Evolutionary conservation across 805 yeast genomes (phyloP), one percentile per base, ranked within the genome.

Genomic region (Lipomyces starkeyi): DNA sequence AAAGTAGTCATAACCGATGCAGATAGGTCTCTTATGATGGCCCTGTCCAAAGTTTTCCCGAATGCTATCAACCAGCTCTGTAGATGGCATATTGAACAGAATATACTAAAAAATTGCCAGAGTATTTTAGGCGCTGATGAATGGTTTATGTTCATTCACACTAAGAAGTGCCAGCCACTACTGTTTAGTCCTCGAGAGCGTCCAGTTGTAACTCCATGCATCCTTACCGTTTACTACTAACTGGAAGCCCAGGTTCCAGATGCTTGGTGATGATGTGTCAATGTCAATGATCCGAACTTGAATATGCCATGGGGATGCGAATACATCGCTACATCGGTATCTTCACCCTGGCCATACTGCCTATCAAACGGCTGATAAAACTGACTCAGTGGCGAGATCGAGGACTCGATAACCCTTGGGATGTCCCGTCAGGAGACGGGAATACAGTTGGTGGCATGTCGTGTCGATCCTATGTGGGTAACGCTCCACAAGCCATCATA

Each of bases 361-460:
- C 49, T 43, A 2, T 43, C 49, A 43, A 43, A 43, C 22, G 49
- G 49, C 49, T 43, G 49, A 43, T 43, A 43, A n/a, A 43, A 43
- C 22, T 43, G 49, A 43, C 49, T n/a, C 8, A 43, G 22, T 17
- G 49, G 49, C 22, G 49, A 43, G 11, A 25, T 43, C 20, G 49
- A 43, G 49, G n/a, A 43, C 14, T 43, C 49, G 49, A 43, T 43
- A 43, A 43, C 49, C n/a, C n/a, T 3, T 43, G n/a, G 9, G 49
- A 43, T 43, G 7, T 43, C 11, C 49, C 49, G 11, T 43, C 49
- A 43, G 22, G 49, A 43, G 49, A 43, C 14, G 49, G 49, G 49
- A 43, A 43, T 25, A 43, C n/a, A 1, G 49, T 43, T 43, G 20
- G 49, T 17, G 8, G 49, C 49, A n/a, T 43, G 49, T 43, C 49